Conservation (phyloP, 352 stramenopile genomes). For the Pythium rishiriense region DNA sequence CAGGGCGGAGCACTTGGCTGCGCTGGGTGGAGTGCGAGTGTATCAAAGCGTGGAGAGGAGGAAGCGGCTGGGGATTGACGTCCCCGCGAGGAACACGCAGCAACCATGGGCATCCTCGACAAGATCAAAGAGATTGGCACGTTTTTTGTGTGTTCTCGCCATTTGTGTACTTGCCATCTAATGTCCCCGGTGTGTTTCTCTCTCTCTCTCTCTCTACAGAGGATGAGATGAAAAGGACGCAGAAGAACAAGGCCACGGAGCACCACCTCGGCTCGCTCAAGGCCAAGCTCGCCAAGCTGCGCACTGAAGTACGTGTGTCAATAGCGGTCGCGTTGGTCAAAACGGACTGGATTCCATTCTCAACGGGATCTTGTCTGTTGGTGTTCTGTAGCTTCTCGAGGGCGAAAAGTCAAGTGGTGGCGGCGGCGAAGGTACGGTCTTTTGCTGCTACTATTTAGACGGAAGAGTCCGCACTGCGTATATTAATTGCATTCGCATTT, state of each 20-base stretch:
- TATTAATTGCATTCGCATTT: neutral
- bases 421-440: conserved; percentile 64
- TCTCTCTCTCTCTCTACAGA: conserved; percentile 54
- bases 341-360: neutral
- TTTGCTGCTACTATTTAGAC: neutral
- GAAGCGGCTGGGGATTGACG: neutral
- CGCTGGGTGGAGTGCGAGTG: neutral
- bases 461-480: neutral
- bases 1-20: conserved; percentile 1
- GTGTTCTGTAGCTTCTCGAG: conserved; percentile 62
- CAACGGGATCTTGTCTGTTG: neutral
- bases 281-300: conserved; percentile 98
- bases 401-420: conserved; percentile 74
- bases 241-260: conserved; percentile 98
- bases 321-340: no score
- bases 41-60: neutral
- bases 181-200: neutral
- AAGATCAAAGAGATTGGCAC: conserved; percentile 94
- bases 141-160: conserved; percentile 12
- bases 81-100: conserved; percentile 9
- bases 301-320: conserved; percentile 83
- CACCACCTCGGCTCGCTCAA: conserved; percentile 94
- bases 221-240: conserved; percentile 96
- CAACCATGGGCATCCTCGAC: conserved; percentile 91
- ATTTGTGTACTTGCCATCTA: neutral